These are phyloP conservation scores for Neltuma alba DNA, from an alignment of 306 rosid genomes.

Conservation along the genomic window DNA sequence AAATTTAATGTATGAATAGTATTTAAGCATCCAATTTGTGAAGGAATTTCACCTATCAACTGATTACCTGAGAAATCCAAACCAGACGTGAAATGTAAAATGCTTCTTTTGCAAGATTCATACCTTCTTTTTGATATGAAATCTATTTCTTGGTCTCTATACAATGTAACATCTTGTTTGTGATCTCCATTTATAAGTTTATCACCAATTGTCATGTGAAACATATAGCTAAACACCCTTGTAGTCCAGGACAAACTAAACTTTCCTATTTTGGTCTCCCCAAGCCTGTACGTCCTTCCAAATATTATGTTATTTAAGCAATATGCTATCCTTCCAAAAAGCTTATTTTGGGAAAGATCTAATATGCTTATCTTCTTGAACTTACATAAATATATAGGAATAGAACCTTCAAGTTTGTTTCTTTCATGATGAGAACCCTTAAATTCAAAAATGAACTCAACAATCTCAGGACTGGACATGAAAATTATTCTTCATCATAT, in stretches of 20 bases:
- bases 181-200: no score
- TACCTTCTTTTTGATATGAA: slow-evolving; percentile 21
- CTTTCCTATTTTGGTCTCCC: background rate
- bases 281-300: background rate
- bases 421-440: slow-evolving; percentile 6
- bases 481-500: slow-evolving; percentile 25
- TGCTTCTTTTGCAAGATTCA: background rate
- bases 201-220: no score
- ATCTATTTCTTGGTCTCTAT: background rate
- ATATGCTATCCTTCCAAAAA: background rate
- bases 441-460: background rate
- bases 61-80: slow-evolving; percentile 26
- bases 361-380: slow-evolving; percentile 4
- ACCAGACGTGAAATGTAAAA: slow-evolving; percentile 29
- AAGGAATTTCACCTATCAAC: background rate
- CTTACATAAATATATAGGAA: background rate
- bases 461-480: slow-evolving; percentile 17
- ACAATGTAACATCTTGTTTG: background rate
- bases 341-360: slow-evolving; percentile 20
- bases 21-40: slow-evolving; percentile 15
- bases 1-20: no score
- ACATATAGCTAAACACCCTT: background rate
- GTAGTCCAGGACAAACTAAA: background rate
- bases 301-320: slow-evolving; percentile 1
- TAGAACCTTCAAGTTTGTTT: slow-evolving; percentile 19